These are phyloP conservation scores for Pyrrhoderma lamaoense DNA, from an alignment of 1,284 basidiomycete species.

Conservation along the genomic window DNA sequence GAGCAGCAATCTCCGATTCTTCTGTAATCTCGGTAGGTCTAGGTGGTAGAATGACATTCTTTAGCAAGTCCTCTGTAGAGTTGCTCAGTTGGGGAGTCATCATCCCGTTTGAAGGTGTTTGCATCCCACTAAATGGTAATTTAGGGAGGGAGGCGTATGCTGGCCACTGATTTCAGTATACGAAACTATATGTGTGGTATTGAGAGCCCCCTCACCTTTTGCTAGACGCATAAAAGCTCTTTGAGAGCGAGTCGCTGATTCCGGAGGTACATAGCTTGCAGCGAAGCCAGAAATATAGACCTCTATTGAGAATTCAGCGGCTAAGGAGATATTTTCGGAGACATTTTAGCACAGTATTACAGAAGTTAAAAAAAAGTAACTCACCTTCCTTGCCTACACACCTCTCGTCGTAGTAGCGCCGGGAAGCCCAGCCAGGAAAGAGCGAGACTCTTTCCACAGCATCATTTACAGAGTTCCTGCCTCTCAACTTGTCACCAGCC, in stretches of 20 bases:
- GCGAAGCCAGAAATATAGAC: slow-evolving; percentile 74
- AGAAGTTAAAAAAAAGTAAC: too few relatives aligned
- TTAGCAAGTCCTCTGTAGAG: slow-evolving; percentile 43
- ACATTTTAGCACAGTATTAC: too few relatives aligned
- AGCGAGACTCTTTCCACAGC: slow-evolving; percentile 29
- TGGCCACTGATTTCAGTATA: slow-evolving; percentile 26
- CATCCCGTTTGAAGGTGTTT: slow-evolving; percentile 18
- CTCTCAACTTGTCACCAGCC: slow-evolving; percentile 39
- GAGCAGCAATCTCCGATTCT: slow-evolving; percentile 44
- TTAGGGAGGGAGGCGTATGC: slow-evolving; percentile 61
- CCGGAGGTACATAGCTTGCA: slow-evolving; percentile 51
- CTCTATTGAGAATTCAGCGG: slow-evolving; percentile 52
- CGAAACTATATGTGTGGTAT: slow-evolving; percentile 7
- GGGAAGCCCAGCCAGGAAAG: slow-evolving; percentile 38
- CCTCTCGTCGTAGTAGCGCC: slow-evolving; percentile 25
- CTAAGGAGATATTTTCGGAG: slow-evolving; percentile 4
- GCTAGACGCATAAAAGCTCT: slow-evolving; percentile 70
- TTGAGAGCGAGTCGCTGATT: slow-evolving; percentile 64
- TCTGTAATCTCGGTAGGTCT: slow-evolving; percentile 53
- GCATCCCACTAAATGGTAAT: slow-evolving; percentile 24
- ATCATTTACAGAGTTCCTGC: slow-evolving; percentile 21
- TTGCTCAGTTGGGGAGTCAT: slow-evolving; percentile 27
- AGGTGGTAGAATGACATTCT: slow-evolving; percentile 44
- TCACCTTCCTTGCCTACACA: slow-evolving; percentile 17
- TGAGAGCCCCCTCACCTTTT: slow-evolving; percentile 42